phyloP scores from a whole-genome alignment of 192 early-diverging fungal species.

The Mortierella alpina region DNA sequence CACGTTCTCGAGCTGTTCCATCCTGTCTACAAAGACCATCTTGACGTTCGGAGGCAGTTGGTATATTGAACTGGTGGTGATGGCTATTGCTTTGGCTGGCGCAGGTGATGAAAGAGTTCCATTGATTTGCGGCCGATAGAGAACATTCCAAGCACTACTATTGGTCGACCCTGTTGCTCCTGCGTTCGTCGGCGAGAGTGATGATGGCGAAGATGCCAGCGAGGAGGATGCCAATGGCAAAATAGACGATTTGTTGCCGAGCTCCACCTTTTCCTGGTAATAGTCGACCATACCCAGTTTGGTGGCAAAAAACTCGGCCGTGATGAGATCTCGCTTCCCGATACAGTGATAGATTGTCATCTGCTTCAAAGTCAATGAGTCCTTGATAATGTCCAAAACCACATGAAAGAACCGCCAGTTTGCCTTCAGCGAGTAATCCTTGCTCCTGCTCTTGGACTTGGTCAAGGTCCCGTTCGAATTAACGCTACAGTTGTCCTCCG shows the following conservation, averaged over 20 bases:
- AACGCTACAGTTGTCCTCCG: too few relatives aligned
- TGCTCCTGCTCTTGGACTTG: not conserved
- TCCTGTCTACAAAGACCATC: constrained; percentile 9
- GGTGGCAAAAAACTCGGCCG: constrained; percentile 10
- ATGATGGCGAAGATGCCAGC: too few relatives aligned
- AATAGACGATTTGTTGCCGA: not conserved
- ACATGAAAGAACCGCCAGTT: not conserved
- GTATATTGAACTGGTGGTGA: not conserved
- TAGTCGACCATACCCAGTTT: not conserved
- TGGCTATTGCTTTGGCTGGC: not conserved
- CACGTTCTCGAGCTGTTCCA: not conserved
- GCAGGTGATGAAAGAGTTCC: not conserved
- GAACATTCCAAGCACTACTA: too few relatives aligned
- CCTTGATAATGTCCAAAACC: constrained; percentile 1
- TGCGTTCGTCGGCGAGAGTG: too few relatives aligned
- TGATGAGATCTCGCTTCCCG: constrained; percentile 1
- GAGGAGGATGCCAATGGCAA: too few relatives aligned
- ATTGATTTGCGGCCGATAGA: not conserved
- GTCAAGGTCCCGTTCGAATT: too few relatives aligned
- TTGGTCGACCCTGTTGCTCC: too few relatives aligned
- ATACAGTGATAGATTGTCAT: constrained; percentile 15
- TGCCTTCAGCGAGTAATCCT: not conserved
- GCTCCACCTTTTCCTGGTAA: not conserved
- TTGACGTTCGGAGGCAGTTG: not conserved
- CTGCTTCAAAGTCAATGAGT: constrained; percentile 1